Percentiles rank a stretch among this genome's conserved stretches.
These are phyloP conservation scores for Penicillium sp. DNA, from an alignment of 2,329 filamentous ascomycete species.

Conservation along the genomic window DNA sequence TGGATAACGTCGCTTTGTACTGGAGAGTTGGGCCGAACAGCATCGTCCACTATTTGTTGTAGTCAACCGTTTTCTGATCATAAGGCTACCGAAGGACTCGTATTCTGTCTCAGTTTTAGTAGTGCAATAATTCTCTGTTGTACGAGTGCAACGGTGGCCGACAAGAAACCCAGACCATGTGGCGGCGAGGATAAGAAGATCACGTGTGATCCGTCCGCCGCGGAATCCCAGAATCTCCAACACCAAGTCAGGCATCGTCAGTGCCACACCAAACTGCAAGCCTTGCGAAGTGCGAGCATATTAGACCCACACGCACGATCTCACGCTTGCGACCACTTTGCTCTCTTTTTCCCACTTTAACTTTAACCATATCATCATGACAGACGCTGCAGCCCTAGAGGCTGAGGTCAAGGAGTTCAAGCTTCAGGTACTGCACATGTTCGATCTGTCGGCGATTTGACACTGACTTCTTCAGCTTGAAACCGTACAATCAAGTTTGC, in stretches of 20 bases:
- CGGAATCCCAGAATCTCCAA: background rate
- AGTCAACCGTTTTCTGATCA: background rate
- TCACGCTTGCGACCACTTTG: background rate
- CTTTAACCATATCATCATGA: constrained; percentile 38
- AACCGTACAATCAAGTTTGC: constrained; percentile 74
- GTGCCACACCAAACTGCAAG: background rate
- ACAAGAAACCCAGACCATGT: background rate
- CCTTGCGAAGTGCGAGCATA: background rate
- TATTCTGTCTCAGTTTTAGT: background rate
- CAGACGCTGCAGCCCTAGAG: constrained; percentile 50
- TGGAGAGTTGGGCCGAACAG: background rate
- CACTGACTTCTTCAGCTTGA: constrained; percentile 65
- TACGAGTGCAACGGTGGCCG: background rate
- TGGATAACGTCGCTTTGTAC: background rate
- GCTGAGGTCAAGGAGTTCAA: constrained; percentile 64
- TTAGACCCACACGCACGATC: background rate
- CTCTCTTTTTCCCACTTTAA: background rate
- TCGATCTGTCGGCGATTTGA: background rate
- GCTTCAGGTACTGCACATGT: constrained; percentile 53
- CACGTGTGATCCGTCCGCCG: background rate
- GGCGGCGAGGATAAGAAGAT: background rate
- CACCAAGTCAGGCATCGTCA: background rate
- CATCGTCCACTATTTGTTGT: background rate
- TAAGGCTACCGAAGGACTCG: no score
- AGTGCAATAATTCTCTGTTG: background rate